phyloP scores from a whole-genome alignment of 2,329 filamentous ascomycete genomes.

The Dryadomyces quercivorus region DNA sequence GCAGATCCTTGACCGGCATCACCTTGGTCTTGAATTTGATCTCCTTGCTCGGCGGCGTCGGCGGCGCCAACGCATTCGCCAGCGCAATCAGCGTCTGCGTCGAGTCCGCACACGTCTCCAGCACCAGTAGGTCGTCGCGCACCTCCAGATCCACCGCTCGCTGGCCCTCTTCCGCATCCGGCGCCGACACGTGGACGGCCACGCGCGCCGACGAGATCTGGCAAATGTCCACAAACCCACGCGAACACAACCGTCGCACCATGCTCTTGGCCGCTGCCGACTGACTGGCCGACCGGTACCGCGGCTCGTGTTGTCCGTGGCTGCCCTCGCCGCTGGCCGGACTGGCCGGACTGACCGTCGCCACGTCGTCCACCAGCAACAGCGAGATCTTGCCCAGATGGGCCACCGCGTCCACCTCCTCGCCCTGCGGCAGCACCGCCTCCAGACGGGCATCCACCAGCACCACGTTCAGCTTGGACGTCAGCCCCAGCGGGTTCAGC shows the following conservation, averaged over 20 bases:
- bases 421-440: conserved; percentile 51
- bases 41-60: conserved; percentile 68
- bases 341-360: conserved; percentile 18
- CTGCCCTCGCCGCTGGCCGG: conserved; percentile 5
- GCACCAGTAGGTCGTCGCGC: conserved; percentile 71
- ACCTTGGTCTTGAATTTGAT: conserved; percentile 80
- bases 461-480: conserved; percentile 67
- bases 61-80: conserved; percentile 69
- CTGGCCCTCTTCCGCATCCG: conserved; percentile 30
- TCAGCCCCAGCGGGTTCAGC: conserved; percentile 64
- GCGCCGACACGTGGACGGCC: conserved; percentile 45
- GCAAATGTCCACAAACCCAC: conserved; percentile 77
- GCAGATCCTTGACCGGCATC: conserved; percentile 74
- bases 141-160: conserved; percentile 69
- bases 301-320: no score
- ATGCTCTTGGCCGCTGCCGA: conserved; percentile 31
- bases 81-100: conserved; percentile 81
- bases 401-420: conserved; percentile 49
- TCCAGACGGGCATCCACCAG: conserved; percentile 65
- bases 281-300: conserved; percentile 4
- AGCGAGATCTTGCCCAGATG: conserved; percentile 72
- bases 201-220: conserved; percentile 74
- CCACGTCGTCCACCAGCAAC: conserved; percentile 67
- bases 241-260: conserved; percentile 43
- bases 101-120: conserved; percentile 95